Conservation (phyloP, 495 filamentous ascomycete species). For the Lasiosphaeriaceae sp. region DNA sequence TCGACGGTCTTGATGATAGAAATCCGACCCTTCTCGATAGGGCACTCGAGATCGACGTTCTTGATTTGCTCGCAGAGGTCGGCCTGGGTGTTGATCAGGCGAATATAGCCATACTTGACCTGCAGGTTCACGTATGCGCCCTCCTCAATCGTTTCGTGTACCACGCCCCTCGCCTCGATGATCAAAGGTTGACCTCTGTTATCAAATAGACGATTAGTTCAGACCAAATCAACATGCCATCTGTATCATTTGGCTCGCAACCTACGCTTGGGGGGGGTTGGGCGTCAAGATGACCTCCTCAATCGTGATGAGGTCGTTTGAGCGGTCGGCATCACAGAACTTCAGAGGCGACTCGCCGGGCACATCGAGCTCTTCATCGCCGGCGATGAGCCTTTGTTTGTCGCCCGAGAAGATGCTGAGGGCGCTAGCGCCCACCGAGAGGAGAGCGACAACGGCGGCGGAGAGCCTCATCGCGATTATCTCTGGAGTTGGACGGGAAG, state of each 20-base stretch:
- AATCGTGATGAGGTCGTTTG: conserved; percentile 65
- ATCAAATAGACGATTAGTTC: neutral
- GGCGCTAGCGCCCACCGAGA: conserved; percentile 36
- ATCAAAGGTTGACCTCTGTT: conserved; percentile 71
- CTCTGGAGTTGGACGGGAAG: conserved; percentile 6
- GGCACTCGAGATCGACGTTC: conserved; percentile 87
- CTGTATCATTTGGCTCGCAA: conserved; percentile 12
- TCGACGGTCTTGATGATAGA: conserved; percentile 74
- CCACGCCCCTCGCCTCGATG: conserved; percentile 71
- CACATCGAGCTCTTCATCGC: conserved; percentile 43
- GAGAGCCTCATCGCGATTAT: conserved; percentile 39
- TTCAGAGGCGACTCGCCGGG: conserved; percentile 73
- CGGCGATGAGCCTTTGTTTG: conserved; percentile 27
- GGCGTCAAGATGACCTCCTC: conserved; percentile 74
- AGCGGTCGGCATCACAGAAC: conserved; percentile 63
- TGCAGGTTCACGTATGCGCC: conserved; percentile 75
- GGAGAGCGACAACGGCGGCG: conserved; percentile 33
- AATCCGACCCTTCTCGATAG: conserved; percentile 71
- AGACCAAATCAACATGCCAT: neutral
- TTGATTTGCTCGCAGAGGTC: conserved; percentile 84
- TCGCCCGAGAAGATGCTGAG: conserved; percentile 36
- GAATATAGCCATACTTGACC: conserved; percentile 94
- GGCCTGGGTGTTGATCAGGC: conserved; percentile 69
- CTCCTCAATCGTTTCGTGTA: conserved; percentile 63
- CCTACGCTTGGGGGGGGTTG: conserved; percentile 86